Conservation (phyloP, 352 stramenopile genomes). For the Pythium volutum region DNA sequence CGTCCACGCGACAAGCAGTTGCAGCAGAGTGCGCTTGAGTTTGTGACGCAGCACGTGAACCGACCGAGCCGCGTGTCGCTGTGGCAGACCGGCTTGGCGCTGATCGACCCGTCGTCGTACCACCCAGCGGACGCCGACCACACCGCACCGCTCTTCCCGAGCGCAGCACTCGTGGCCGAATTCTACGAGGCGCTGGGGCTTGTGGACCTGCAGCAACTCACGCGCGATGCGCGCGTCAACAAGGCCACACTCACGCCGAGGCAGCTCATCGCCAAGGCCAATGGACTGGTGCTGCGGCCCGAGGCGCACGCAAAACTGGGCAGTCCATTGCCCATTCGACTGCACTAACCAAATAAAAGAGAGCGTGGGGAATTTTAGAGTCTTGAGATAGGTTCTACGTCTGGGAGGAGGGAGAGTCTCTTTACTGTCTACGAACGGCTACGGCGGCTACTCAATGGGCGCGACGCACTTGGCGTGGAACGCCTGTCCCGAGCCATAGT, state of each 20-base stretch:
- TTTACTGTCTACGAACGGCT: slow-evolving; percentile 1
- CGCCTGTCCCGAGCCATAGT: slow-evolving; percentile 77
- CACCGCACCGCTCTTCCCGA: slow-evolving; percentile 38
- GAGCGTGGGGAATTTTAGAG: not conserved
- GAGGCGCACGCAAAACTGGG: slow-evolving; percentile 37
- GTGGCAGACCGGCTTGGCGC: slow-evolving; percentile 41
- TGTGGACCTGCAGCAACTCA: slow-evolving; percentile 40
- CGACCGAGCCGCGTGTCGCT: slow-evolving; percentile 64
- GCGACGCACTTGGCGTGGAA: slow-evolving; percentile 84
- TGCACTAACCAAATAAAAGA: slow-evolving; percentile 25
- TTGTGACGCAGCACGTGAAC: slow-evolving; percentile 50
- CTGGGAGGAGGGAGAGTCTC: not conserved
- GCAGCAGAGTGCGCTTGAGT: slow-evolving; percentile 50
- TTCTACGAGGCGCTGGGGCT: slow-evolving; percentile 66
- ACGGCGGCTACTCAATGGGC: slow-evolving; percentile 30
- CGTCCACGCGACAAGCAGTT: slow-evolving; percentile 55
- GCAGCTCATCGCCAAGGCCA: slow-evolving; percentile 37
- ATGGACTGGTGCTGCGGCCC: slow-evolving; percentile 34
- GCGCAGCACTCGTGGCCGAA: slow-evolving; percentile 62
- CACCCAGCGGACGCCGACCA: slow-evolving; percentile 13
- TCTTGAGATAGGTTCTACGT: not conserved
- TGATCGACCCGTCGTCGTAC: slow-evolving; percentile 39
- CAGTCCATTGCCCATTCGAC: slow-evolving; percentile 65
- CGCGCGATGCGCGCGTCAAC: slow-evolving; percentile 26
- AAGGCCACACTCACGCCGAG: slow-evolving; percentile 44